Evolutionary conservation across 192 early-diverging fungal genomes (phyloP), one percentile per base, ranked within the genome.

Genomic region (Obelidium mucronatum): DNA sequence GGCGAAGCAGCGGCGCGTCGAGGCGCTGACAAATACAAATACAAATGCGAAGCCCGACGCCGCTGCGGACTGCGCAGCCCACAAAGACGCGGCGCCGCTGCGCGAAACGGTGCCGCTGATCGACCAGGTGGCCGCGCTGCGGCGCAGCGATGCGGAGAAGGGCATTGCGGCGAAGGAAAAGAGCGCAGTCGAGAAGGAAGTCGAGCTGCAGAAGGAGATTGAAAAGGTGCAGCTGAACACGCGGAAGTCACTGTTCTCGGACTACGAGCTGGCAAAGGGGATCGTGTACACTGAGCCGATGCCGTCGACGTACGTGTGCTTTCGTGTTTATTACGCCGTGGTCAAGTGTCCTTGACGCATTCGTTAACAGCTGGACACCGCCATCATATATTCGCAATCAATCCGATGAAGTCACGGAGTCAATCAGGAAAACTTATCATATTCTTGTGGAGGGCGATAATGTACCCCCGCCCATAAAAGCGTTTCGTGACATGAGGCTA

Each of bases 381-480:
- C 93, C 95, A 61, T 77, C 84, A 13, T 87, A 92, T 71, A 90
- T 97, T 42, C 85, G 89, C 26, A 87, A 82, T 6, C 73, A 89
- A 78, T 39, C 90, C 0, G 80, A 85, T 28, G 80, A 83, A 37
- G 84, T 87, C 3, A 48, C 84, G 28, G 79, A 88, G 40, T 80
- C 80, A 0, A 82, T 92, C 6, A 89, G 95, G n/a, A 84, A 92
- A 59, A 91, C 95, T 63, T 96, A 84, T 78, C 95, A 96, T 78
- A 98, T 98, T 69, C 75, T 95, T 72, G 89, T 91, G 1, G 96
- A 97, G 42, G 97, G 97, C 15, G 91, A 94, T 8, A 84, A 96
- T 60, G 79, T 91, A 0, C 93, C 95, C 2, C 93, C 96, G 5
- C 95, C 94, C 0, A 90, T 98, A 77, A 88, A 87, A 74, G 85